phyloP scores from a whole-genome alignment of 1,284 basidiomycete genomes.

The Moniliophthora roreri region DNA sequence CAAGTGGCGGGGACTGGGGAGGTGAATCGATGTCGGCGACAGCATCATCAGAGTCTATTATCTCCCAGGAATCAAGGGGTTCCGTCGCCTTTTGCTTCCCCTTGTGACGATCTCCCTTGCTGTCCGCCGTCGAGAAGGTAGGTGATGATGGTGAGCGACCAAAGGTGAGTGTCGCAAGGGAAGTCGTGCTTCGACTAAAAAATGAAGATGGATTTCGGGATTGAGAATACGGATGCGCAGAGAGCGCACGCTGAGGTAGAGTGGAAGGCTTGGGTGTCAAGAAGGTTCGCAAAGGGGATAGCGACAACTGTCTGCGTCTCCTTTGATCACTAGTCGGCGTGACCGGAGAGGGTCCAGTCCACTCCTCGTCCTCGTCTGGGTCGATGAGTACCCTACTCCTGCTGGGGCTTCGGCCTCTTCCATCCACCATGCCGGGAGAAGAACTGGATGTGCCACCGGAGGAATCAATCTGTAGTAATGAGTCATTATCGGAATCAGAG shows the following conservation, averaged over 20 bases:
- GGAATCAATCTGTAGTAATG: constrained; percentile 26
- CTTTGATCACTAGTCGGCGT: constrained; percentile 17
- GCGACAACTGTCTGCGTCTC: constrained; percentile 35
- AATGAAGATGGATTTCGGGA: constrained; percentile 26
- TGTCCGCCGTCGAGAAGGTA: not conserved
- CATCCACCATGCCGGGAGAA: constrained; percentile 20
- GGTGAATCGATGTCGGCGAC: no score
- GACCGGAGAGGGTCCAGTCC: not conserved
- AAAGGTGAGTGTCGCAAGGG: constrained; percentile 21
- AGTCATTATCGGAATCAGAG: constrained; percentile 29
- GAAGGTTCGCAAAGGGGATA: constrained; percentile 41
- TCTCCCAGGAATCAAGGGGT: not conserved
- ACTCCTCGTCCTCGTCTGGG: constrained; percentile 13
- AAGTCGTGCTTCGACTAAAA: constrained; percentile 40
- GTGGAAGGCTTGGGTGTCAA: constrained; percentile 34
- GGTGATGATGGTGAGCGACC: not conserved
- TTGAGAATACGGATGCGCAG: constrained; percentile 36
- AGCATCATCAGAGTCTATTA: not conserved
- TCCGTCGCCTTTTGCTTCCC: constrained; percentile 21
- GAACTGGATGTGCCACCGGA: constrained; percentile 25
- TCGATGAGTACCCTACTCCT: constrained; percentile 21
- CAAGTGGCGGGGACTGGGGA: no score
- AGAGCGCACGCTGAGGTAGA: constrained; percentile 32
- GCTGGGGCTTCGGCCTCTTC: constrained; percentile 13
- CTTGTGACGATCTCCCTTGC: not conserved